Evolutionary conservation across 345 rosid species (phyloP).

Genomic region (Crucihimalaya himalaica): DNA sequence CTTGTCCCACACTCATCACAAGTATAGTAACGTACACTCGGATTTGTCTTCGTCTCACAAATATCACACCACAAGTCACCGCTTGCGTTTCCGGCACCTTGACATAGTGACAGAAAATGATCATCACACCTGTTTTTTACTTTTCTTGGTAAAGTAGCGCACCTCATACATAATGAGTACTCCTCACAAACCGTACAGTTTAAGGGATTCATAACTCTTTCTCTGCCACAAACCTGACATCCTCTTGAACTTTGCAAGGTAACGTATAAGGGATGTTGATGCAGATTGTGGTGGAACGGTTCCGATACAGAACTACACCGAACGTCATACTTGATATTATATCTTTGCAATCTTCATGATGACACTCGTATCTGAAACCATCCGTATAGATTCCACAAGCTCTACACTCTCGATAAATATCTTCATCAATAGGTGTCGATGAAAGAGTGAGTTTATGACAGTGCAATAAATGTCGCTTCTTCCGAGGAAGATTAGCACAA

Average conservation of each 20-base stretch:
- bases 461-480: neutral
- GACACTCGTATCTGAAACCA: neutral
- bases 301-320: neutral
- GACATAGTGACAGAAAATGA: too few species aligned
- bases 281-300: neutral
- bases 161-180: too few species aligned
- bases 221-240: too few species aligned
- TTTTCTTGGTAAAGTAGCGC: too few species aligned
- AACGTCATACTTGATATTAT: neutral
- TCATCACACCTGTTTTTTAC: too few species aligned
- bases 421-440: neutral
- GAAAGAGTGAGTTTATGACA: neutral
- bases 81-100: too few species aligned
- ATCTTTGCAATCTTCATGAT: neutral
- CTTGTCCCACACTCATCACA: too few species aligned
- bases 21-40: too few species aligned
- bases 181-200: too few species aligned
- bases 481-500: neutral
- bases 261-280: neutral
- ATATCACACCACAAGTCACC: too few species aligned
- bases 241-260: neutral
- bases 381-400: neutral
- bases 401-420: neutral
- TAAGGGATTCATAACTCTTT: too few species aligned
- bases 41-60: too few species aligned